These are phyloP conservation scores for Dactylorhiza incarnata DNA, from an alignment of 106 monocot genomes.

Conservation along the genomic window DNA sequence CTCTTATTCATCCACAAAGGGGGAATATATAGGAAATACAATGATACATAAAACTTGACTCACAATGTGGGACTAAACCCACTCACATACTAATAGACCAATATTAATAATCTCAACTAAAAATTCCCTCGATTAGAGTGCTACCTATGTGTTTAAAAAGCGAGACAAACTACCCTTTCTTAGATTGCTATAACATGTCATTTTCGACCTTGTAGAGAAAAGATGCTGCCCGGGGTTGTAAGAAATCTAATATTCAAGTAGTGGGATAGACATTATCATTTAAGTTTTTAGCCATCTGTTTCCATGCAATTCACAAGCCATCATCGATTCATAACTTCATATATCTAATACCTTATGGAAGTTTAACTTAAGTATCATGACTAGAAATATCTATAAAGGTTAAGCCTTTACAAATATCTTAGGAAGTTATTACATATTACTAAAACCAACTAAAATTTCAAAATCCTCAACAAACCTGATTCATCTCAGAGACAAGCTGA, in stretches of 20 bases:
- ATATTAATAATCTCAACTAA: too few relatives aligned
- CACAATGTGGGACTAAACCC: too few relatives aligned
- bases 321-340: not conserved
- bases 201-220: not conserved
- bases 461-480: conserved; percentile 53
- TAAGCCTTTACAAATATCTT: not conserved
- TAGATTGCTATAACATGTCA: too few relatives aligned
- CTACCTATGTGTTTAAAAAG: too few relatives aligned
- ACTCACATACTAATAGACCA: too few relatives aligned
- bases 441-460: not conserved
- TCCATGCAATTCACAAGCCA: not conserved
- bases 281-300: not conserved
- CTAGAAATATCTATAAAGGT: not conserved
- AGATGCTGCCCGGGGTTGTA: not conserved
- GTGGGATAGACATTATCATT: not conserved
- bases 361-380: not conserved
- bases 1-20: too few relatives aligned
- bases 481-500: conserved; percentile 93
- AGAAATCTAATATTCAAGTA: not conserved
- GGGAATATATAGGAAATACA: too few relatives aligned
- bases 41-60: too few relatives aligned
- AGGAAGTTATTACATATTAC: not conserved
- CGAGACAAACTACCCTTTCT: too few relatives aligned
- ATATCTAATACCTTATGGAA: not conserved
- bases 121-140: too few relatives aligned